Base-by-base conservation (phyloP, 164 flowering plant genomes). In the Chimonanthus praecox region DNA sequence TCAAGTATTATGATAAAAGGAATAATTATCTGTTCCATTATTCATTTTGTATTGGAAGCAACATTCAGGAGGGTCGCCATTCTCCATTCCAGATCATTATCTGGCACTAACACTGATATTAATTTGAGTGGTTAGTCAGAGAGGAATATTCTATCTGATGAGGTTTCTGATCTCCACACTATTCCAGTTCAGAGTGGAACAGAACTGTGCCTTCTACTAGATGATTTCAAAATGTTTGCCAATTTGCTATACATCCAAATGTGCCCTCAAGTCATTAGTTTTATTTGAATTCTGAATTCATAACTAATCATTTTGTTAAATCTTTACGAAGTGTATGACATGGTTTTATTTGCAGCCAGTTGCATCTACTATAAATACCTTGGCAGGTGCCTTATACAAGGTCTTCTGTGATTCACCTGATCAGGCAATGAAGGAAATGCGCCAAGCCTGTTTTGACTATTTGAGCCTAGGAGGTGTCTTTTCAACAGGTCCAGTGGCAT, bases 381-480 rank as follows among this genome's bases (percentile, higher is more conserved):
- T 91, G 82, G 96, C 94, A 2, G 93, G 89, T 62, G 96, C 96
- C 9, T 75, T 91, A 47, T 88, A 91, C 83, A 89, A 83, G 78
- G 92, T 90, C 67, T 90, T 90, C 68, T 87, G 89, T 78, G 88
- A 91, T 65, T 94, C 98, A 33, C 88, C 97, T 75, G 97, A 94
- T 82, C 87, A 78, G 81, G 97, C 98, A 63, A 88, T 92, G 80
- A 86, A 80, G 61, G 98, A 92, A 83, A 94, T 94, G 97, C 90
- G 97, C 2, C 80, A 94, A 67, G 98, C 98, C 58, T 94, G 97
- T 85, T 94, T 86, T 73, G 97, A 92, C 74, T 92, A 92, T 77
- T 72, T 92, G 46, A 88, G 92, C 73, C 89, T 92, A 51, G 97
- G 97, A 48, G 94, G 97, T 60, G 82, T 86, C 49, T 92, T 71